phyloP scores from a whole-genome alignment of 768 basidiomycete species.

The Vararia minispora region DNA sequence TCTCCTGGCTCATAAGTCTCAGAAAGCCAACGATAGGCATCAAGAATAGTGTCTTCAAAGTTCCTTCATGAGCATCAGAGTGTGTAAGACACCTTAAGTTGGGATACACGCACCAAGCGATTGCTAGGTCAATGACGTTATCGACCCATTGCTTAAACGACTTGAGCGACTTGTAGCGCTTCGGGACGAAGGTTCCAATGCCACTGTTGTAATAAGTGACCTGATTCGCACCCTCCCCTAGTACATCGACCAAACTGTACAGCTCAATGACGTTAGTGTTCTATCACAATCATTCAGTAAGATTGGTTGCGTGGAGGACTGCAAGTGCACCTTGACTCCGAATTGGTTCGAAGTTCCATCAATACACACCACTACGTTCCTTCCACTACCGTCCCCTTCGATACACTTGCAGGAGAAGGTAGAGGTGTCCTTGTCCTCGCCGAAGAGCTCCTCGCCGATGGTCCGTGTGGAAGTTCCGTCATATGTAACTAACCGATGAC shows the following conservation, averaged over 20 bases:
- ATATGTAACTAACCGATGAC: no score
- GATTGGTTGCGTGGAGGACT: no score
- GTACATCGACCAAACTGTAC: conserved; percentile 22
- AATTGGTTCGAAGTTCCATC: no score
- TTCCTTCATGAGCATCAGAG: conserved; percentile 20
- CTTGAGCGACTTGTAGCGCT: conserved; percentile 19
- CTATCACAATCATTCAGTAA: no score
- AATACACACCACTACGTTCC: no score
- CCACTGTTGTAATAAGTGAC: conserved; percentile 32
- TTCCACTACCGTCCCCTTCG: no score
- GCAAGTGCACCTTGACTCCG: no score
- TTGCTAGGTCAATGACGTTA: conserved; percentile 23
- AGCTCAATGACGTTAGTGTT: conserved; percentile 33
- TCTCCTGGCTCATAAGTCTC: conserved; percentile 28
- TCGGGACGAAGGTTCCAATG: conserved; percentile 26
- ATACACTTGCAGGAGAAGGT: no score
- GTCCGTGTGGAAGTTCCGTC: no score
- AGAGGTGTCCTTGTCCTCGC: no score
- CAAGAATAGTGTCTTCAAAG: conserved; percentile 23
- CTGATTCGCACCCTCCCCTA: conserved; percentile 23
- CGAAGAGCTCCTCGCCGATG: no score
- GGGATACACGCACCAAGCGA: conserved; percentile 34
- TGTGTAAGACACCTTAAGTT: conserved; percentile 1
- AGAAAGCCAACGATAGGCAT: conserved; percentile 30
- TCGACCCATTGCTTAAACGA: no score